phyloP scores from a whole-genome alignment of 352 stramenopile genomes.

The Phytophthora cactorum region DNA sequence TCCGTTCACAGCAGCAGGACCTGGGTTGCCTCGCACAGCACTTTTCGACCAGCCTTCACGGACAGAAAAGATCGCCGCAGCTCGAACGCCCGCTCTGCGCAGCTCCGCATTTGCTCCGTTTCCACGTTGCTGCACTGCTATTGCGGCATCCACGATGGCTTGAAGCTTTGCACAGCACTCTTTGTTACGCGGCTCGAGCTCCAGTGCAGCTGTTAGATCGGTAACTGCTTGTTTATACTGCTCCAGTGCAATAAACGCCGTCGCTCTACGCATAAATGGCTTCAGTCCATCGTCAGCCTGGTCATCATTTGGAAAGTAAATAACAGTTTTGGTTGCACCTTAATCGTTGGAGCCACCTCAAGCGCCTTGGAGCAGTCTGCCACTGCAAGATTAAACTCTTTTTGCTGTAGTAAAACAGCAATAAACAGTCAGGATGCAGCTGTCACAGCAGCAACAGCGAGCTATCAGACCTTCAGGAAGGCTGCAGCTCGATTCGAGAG shows the following conservation, averaged over 20 bases:
- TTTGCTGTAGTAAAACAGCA: constrained; percentile 35
- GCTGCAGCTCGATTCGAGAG: constrained; percentile 77
- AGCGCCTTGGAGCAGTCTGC: constrained; percentile 62
- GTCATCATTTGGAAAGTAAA: neutral
- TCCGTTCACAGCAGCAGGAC: constrained; percentile 67
- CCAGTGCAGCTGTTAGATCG: constrained; percentile 51
- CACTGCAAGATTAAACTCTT: constrained; percentile 45
- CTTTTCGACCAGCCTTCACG: constrained; percentile 52
- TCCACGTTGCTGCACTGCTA: neutral
- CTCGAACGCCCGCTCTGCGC: constrained; percentile 34
- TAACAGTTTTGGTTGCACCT: constrained; percentile 36
- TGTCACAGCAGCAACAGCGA: neutral
- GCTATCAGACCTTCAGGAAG: constrained; percentile 57
- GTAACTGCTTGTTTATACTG: constrained; percentile 37
- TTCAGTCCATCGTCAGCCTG: constrained; percentile 24
- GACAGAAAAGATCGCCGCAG: constrained; percentile 40
- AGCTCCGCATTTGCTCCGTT: constrained; percentile 4
- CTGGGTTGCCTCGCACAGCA: constrained; percentile 66
- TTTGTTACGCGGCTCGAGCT: constrained; percentile 60
- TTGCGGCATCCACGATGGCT: constrained; percentile 33
- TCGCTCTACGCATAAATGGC: constrained; percentile 64
- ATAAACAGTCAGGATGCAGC: neutral
- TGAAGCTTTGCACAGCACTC: constrained; percentile 53
- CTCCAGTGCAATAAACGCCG: constrained; percentile 42
- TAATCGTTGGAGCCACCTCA: constrained; percentile 51